These are phyloP conservation scores for Suillus placidus DNA, from an alignment of 768 basidiomycete genomes.

Conservation along the genomic window DNA sequence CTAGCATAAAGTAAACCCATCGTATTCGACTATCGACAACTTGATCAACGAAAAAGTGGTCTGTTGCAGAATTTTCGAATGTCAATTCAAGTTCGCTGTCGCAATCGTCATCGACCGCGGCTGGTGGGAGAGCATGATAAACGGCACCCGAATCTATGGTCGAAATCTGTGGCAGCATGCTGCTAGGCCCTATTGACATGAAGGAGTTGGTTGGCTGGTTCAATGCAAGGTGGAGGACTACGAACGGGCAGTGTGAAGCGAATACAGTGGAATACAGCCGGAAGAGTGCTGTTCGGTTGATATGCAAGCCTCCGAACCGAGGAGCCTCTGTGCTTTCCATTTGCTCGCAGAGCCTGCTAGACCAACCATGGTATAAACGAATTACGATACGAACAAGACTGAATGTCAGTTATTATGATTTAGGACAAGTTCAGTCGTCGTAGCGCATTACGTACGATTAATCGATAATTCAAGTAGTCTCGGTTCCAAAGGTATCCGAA, in stretches of 20 bases:
- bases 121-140: slow-evolving; percentile 27
- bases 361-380: not conserved
- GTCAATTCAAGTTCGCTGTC: slow-evolving; percentile 7
- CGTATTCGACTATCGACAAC: slow-evolving; percentile 46
- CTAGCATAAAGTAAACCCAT: slow-evolving; percentile 76
- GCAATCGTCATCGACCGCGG: slow-evolving; percentile 15
- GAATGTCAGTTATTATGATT: too few relatives aligned
- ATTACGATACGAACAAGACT: not conserved
- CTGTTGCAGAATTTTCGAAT: slow-evolving; percentile 27
- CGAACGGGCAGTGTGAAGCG: not conserved
- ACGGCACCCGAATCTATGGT: slow-evolving; percentile 16
- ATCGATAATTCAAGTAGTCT: too few relatives aligned
- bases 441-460: not conserved
- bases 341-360: not conserved
- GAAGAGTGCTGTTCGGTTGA: not conserved
- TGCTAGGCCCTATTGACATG: not conserved
- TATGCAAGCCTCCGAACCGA: not conserved
- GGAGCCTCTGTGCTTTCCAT: not conserved
- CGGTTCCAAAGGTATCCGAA: not conserved
- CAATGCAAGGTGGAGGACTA: slow-evolving; percentile 1
- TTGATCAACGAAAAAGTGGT: slow-evolving; percentile 18
- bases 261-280: not conserved
- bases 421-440: not conserved
- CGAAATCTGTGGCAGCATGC: not conserved
- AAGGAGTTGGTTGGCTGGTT: not conserved